Conservation (phyloP, 768 basidiomycete genomes). For the Cystobasidium tubakii region DNA sequence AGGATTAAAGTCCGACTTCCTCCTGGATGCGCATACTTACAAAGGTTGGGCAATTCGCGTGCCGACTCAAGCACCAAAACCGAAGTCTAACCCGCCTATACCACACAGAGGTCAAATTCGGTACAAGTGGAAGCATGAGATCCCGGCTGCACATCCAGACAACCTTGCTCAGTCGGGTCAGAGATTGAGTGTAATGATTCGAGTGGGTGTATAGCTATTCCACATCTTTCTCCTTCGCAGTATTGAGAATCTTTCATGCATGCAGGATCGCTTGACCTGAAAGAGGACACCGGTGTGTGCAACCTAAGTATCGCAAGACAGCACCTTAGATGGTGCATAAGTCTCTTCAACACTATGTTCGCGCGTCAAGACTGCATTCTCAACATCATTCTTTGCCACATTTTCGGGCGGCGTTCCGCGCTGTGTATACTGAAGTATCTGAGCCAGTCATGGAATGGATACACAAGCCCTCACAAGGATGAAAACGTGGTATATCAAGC, state of each 20-base stretch:
- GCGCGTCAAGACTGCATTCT: neutral
- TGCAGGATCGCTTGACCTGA: neutral
- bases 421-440: neutral
- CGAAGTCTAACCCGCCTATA: too few species aligned
- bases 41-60: constrained; percentile 50
- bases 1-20: constrained; percentile 49
- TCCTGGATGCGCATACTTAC: constrained; percentile 50
- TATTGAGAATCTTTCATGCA: neutral
- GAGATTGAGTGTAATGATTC: constrained; percentile 51
- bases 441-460: neutral
- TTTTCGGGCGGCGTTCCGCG: neutral
- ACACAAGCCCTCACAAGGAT: neutral
- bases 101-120: constrained; percentile 50
- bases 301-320: too few species aligned
- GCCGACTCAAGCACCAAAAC: too few species aligned
- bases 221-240: too few species aligned
- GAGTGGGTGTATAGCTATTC: constrained; percentile 45
- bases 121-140: constrained; percentile 51
- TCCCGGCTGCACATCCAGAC: constrained; percentile 47
- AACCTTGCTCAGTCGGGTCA: constrained; percentile 46
- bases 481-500: too few species aligned
- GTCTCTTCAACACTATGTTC: too few species aligned
- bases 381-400: neutral
- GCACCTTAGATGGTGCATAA: too few species aligned
- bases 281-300: neutral